Evolutionary conservation across 225 moss, liverwort and hornwort genomes (phyloP).

Genomic region (Pseudoscleropodium purum): DNA sequence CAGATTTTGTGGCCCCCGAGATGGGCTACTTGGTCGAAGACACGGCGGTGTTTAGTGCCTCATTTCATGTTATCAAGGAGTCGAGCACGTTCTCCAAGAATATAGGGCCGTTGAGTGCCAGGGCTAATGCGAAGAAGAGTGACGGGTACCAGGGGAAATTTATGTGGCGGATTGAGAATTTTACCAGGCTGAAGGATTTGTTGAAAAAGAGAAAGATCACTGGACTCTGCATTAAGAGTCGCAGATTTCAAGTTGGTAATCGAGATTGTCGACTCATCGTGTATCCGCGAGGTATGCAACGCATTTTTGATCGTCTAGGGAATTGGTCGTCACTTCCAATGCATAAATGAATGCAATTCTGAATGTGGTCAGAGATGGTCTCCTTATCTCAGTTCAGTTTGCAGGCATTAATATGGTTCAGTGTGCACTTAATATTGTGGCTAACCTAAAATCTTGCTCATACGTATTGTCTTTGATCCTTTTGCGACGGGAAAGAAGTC

Average conservation of each 20-base stretch:
- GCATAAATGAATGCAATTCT: background rate
- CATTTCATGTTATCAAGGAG: conserved; percentile 98
- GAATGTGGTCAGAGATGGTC: background rate
- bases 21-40: conserved; percentile 98
- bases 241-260: conserved; percentile 98
- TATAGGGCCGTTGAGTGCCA: conserved; percentile 62
- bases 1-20: conserved; percentile 91
- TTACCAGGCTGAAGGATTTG: conserved; percentile 98
- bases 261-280: conserved; percentile 99
- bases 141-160: conserved; percentile 99
- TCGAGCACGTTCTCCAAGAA: conserved; percentile 94
- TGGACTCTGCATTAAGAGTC: conserved; percentile 98
- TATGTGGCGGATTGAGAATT: conserved; percentile 99
- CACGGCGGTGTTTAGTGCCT: conserved; percentile 97
- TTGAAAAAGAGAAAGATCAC: conserved; percentile 98
- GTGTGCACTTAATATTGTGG: background rate
- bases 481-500: background rate
- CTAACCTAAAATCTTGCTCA: background rate
- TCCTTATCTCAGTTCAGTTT: background rate
- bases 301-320: background rate
- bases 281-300: conserved; percentile 86
- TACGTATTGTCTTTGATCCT: background rate
- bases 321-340: background rate
- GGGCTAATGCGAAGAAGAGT: conserved; percentile 80
- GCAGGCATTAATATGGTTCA: background rate